Percentiles rank a stretch among this genome's conserved stretches.
Conservation (phyloP, 805 yeast genomes). For the Clavispora carvajalis region DNA sequence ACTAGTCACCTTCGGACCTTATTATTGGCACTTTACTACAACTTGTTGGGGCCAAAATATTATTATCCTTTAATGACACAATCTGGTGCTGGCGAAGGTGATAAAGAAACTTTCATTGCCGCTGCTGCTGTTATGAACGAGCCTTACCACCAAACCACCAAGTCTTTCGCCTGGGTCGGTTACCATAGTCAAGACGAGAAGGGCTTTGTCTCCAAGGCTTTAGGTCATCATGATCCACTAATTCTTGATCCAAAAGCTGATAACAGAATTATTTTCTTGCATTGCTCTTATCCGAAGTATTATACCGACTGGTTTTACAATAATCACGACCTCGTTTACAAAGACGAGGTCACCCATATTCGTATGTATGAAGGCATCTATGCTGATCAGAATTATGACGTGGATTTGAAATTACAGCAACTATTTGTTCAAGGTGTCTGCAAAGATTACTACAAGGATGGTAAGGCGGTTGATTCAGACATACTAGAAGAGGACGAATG, state of each 20-base stretch:
- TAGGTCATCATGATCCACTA: constrained; percentile 38
- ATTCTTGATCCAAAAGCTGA: constrained; percentile 7
- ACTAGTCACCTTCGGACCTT: constrained; percentile 53
- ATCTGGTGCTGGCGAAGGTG: constrained; percentile 76
- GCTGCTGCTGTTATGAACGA: constrained; percentile 52
- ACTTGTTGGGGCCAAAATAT: constrained; percentile 57
- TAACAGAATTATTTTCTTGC: constrained; percentile 42
- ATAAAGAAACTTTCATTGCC: constrained; percentile 69
- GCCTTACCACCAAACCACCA: constrained; percentile 51
- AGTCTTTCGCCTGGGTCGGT: constrained; percentile 37
- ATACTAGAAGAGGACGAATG: constrained; percentile 18
- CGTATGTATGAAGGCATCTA: constrained; percentile 35
- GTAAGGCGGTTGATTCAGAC: constrained; percentile 21
- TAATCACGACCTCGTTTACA: constrained; percentile 29
- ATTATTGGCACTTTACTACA: constrained; percentile 58
- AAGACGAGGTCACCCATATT: constrained; percentile 27
- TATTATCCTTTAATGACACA: constrained; percentile 67
- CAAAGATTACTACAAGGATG: constrained; percentile 26
- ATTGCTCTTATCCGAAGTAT: constrained; percentile 54
- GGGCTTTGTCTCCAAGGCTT: constrained; percentile 21
- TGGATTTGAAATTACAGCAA: constrained; percentile 36
- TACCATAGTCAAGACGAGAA: constrained; percentile 27
- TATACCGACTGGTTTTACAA: constrained; percentile 21
- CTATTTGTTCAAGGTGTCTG: constrained; percentile 37
- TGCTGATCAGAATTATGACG: constrained; percentile 37